Evolutionary conservation across 176 grass and related monocot genomes (phyloP).

Genomic region (Carex kokanica): DNA sequence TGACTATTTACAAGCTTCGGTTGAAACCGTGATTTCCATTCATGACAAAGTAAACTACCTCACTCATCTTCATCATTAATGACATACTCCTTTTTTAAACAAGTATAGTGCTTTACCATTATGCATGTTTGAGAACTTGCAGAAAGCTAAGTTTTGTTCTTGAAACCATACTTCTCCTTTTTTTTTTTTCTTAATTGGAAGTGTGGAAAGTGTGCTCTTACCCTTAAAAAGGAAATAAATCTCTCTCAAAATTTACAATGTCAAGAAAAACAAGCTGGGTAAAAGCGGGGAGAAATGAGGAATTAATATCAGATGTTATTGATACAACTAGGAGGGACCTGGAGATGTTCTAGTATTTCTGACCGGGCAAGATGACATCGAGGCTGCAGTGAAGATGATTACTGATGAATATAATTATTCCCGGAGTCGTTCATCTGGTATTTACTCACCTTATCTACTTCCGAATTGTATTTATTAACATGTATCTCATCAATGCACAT

Average conservation of each 20-base stretch:
- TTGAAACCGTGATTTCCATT: slow-evolving; percentile 74
- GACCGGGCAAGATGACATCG: slow-evolving; percentile 95
- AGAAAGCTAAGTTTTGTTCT: background rate
- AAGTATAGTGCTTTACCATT: background rate
- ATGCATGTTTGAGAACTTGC: background rate
- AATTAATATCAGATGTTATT: slow-evolving; percentile 4
- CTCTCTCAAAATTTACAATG: background rate
- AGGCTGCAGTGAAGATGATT: slow-evolving; percentile 69
- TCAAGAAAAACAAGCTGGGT: background rate
- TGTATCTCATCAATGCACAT: background rate
- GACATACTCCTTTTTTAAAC: background rate
- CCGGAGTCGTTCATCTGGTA: slow-evolving; percentile 51
- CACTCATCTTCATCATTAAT: slow-evolving; percentile 13
- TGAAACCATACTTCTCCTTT: background rate
- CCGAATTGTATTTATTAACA: slow-evolving; percentile 21
- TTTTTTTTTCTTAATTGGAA: background rate
- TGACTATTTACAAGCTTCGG: slow-evolving; percentile 72
- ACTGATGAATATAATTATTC: slow-evolving; percentile 56
- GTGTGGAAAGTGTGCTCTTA: background rate
- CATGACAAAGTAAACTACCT: slow-evolving; percentile 64
- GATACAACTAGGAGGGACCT: slow-evolving; percentile 57
- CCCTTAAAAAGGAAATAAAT: background rate
- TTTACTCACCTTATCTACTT: slow-evolving; percentile 4
- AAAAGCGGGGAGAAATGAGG: background rate
- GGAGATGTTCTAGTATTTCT: slow-evolving; percentile 95